Evolutionary conservation across 2,329 filamentous ascomycete genomes (phyloP).

Genomic region (Colletotrichum orbiculare): DNA sequence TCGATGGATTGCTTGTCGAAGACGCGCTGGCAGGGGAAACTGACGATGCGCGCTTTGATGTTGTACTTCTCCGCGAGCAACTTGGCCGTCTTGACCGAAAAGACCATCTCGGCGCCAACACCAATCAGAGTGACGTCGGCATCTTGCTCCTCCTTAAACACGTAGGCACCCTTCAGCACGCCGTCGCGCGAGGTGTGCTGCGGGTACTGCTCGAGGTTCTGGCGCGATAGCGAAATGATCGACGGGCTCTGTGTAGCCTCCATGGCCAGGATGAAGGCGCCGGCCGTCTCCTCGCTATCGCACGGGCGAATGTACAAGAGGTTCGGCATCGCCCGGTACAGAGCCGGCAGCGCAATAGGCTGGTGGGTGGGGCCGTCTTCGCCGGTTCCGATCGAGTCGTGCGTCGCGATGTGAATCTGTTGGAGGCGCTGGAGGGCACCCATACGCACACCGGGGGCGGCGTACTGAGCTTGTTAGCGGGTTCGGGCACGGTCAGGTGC

Average conservation of each 20-base stretch:
- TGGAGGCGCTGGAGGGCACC: slow-evolving; percentile 67
- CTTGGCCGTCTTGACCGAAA: slow-evolving; percentile 46
- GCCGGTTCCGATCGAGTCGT: slow-evolving; percentile 69
- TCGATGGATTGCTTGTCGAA: slow-evolving; percentile 55
- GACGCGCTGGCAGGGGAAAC: slow-evolving; percentile 57
- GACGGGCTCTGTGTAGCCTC: slow-evolving; percentile 52
- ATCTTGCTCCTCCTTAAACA: slow-evolving; percentile 54
- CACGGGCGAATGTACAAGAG: slow-evolving; percentile 69
- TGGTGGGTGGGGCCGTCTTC: slow-evolving; percentile 73
- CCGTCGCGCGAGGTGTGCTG: slow-evolving; percentile 58
- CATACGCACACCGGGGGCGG: slow-evolving; percentile 70
- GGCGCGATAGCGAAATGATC: slow-evolving; percentile 61
- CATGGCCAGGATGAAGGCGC: slow-evolving; percentile 63
- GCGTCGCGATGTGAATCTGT: slow-evolving; percentile 69
- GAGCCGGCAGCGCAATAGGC: slow-evolving; percentile 65
- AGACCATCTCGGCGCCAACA: slow-evolving; percentile 50
- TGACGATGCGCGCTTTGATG: slow-evolving; percentile 53
- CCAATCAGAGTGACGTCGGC: slow-evolving; percentile 58
- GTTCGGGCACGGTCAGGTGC: background rate
- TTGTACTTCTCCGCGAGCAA: slow-evolving; percentile 52
- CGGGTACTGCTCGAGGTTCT: slow-evolving; percentile 52
- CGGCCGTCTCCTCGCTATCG: slow-evolving; percentile 67
- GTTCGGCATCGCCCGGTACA: slow-evolving; percentile 73
- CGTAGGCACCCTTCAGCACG: slow-evolving; percentile 58
- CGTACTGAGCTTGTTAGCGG: slow-evolving; percentile 48